phyloP scores from a whole-genome alignment of 805 yeast genomes.

The Scheffersomyces amazonensis region DNA sequence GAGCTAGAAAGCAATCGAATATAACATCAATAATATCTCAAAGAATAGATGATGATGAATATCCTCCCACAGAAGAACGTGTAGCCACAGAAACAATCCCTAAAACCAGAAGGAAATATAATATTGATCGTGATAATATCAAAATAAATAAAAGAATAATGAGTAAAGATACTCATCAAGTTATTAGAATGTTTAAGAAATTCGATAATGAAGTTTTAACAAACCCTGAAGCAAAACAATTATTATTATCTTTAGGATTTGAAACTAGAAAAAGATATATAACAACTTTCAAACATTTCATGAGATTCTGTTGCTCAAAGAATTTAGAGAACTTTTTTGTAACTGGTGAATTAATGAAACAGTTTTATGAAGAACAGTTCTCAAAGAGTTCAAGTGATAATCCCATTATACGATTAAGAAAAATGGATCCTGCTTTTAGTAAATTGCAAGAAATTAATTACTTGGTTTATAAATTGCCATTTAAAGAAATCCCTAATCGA shows the following conservation, averaged over 20 bases:
- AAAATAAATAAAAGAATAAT: constrained; percentile 11
- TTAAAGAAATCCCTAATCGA: constrained; percentile 12
- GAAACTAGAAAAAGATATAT: constrained; percentile 14
- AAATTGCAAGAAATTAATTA: constrained; percentile 13
- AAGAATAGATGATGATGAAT: constrained; percentile 8
- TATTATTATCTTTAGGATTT: constrained; percentile 11
- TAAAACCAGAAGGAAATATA: constrained; percentile 6
- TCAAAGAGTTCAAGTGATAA: constrained; percentile 7
- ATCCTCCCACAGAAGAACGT: neutral
- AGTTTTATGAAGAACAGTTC: constrained; percentile 13
- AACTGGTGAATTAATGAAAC: constrained; percentile 12
- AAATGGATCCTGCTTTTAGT: constrained; percentile 14
- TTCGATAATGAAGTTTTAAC: constrained; percentile 12
- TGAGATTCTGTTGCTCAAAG: constrained; percentile 11
- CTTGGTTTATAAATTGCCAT: constrained; percentile 10
- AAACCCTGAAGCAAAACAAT: constrained; percentile 10
- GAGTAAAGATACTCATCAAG: constrained; percentile 13
- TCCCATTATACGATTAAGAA: constrained; percentile 11
- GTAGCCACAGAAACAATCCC: neutral
- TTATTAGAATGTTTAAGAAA: constrained; percentile 12
- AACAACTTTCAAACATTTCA: constrained; percentile 13
- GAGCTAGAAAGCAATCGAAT: neutral
- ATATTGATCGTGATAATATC: constrained; percentile 11
- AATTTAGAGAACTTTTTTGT: constrained; percentile 10
- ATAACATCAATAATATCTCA: constrained; percentile 12